phyloP scores from a whole-genome alignment of 768 basidiomycete species.

The Calocybe gangraenosa region DNA sequence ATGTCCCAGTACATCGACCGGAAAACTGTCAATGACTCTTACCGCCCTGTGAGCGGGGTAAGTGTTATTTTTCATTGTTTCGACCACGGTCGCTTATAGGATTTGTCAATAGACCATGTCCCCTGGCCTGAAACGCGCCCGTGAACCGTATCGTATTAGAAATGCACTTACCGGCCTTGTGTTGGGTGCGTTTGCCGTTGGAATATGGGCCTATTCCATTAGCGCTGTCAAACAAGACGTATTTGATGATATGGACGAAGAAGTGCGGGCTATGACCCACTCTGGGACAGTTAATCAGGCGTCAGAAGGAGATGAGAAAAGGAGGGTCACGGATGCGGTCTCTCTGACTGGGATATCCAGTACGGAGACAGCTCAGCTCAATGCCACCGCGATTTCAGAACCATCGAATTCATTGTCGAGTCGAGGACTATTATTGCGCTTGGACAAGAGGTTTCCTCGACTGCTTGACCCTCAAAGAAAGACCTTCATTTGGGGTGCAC shows the following conservation, averaged over 20 bases:
- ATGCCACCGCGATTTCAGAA: neutral
- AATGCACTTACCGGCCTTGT: constrained; percentile 77
- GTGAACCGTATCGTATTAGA: constrained; percentile 73
- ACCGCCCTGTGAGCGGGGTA: constrained; percentile 52
- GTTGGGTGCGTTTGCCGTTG: constrained; percentile 70
- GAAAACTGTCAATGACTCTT: constrained; percentile 39
- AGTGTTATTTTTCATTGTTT: constrained; percentile 13
- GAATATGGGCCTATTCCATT: constrained; percentile 91
- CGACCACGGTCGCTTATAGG: neutral
- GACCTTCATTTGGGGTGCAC: constrained; percentile 72
- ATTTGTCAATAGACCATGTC: constrained; percentile 65
- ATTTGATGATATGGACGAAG: constrained; percentile 83
- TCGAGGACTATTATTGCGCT: constrained; percentile 42
- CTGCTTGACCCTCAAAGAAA: constrained; percentile 58
- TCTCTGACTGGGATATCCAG: constrained; percentile 14
- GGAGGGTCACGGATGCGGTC: constrained; percentile 18
- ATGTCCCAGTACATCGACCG: constrained; percentile 38
- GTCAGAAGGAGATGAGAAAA: constrained; percentile 25
- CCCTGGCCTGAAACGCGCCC: constrained; percentile 80
- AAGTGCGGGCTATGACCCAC: constrained; percentile 54
- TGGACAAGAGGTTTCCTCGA: constrained; percentile 43
- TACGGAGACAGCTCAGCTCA: constrained; percentile 1
- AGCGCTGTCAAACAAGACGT: constrained; percentile 91
- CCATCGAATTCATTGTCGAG: constrained; percentile 6
- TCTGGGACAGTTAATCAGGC: constrained; percentile 21